Percentiles rank a stretch among this genome's conserved stretches.
phyloP scores from a whole-genome alignment of 352 stramenopile genomes.

The Globisporangium nunn region DNA sequence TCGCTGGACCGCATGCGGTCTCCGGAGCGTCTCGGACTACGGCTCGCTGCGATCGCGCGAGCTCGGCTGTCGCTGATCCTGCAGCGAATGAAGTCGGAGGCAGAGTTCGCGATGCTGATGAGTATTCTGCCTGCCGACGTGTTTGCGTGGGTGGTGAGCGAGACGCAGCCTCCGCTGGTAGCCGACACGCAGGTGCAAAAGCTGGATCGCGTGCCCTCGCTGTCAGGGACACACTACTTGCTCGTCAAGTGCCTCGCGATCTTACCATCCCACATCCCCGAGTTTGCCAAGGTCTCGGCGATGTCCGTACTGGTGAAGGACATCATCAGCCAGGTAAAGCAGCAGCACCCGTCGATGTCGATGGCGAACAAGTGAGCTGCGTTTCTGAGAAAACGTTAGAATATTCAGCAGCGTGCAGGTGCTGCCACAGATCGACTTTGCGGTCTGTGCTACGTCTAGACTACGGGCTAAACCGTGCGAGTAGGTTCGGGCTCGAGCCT shows the following conservation, averaged over 20 bases:
- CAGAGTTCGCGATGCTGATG: slow-evolving; percentile 76
- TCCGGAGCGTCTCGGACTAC: slow-evolving; percentile 46
- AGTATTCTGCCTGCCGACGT: slow-evolving; percentile 73
- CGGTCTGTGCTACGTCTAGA: no score
- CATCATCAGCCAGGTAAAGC: slow-evolving; percentile 64
- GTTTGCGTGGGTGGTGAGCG: slow-evolving; percentile 64
- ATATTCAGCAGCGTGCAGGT: no score
- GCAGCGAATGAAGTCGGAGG: slow-evolving; percentile 64
- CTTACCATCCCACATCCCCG: slow-evolving; percentile 31
- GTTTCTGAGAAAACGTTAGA: background rate
- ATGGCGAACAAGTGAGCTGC: background rate
- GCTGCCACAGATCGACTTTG: no score
- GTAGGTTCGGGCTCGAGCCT: no score
- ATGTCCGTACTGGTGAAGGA: slow-evolving; percentile 85
- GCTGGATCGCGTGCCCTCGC: slow-evolving; percentile 59
- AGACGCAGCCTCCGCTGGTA: slow-evolving; percentile 41
- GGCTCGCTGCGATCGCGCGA: slow-evolving; percentile 59
- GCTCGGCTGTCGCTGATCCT: slow-evolving; percentile 68
- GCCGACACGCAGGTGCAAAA: slow-evolving; percentile 56
- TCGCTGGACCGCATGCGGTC: slow-evolving; percentile 70
- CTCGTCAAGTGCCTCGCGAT: slow-evolving; percentile 56
- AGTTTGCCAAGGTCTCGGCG: slow-evolving; percentile 61
- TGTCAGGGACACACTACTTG: slow-evolving; percentile 69
- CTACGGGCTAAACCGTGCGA: no score
- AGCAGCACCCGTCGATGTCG: slow-evolving; percentile 19